Conservation (phyloP, 2,329 filamentous ascomycete genomes). For the Nectriaceae sp. region DNA sequence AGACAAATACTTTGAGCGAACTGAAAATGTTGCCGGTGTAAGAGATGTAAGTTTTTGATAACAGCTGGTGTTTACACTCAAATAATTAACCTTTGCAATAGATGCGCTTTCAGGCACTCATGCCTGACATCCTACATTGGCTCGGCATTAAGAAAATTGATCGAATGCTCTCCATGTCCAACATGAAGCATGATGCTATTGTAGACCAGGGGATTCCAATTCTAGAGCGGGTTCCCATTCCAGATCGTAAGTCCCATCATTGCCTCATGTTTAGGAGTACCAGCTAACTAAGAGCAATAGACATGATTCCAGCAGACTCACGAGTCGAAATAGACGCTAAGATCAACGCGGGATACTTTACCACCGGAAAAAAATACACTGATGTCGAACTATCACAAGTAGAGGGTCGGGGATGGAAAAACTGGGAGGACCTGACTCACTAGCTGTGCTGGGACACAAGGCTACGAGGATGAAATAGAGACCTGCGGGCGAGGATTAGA, state of each 20-base stretch:
- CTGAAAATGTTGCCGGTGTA: conserved; percentile 97
- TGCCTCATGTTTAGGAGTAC: conserved; percentile 5
- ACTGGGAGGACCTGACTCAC: conserved; percentile 16
- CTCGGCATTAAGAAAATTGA: conserved; percentile 98
- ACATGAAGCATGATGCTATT: conserved; percentile 90
- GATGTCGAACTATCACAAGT: conserved; percentile 78
- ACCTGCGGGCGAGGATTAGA: no score
- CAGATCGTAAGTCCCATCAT: conserved; percentile 44
- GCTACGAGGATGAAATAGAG: no score
- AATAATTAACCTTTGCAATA: no score
- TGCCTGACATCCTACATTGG: conserved; percentile 98
- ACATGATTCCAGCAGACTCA: conserved; percentile 91
- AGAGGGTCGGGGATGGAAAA: conserved; percentile 79
- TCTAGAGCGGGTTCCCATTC: conserved; percentile 68
- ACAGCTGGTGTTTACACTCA: no score
- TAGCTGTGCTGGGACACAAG: no score
- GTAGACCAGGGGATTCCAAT: conserved; percentile 68
- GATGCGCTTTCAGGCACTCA: conserved; percentile 97
- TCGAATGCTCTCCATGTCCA: conserved; percentile 97
- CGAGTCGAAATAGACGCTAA: conserved; percentile 98
- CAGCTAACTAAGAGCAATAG: conserved; percentile 63
- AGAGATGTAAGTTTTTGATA: conserved; percentile 67
- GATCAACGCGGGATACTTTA: conserved; percentile 84
- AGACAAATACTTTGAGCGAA: conserved; percentile 93
- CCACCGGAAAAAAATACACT: conserved; percentile 79